Conservation (phyloP, 2,329 filamentous ascomycete species). For the Phaeomoniella chlamydospora region DNA sequence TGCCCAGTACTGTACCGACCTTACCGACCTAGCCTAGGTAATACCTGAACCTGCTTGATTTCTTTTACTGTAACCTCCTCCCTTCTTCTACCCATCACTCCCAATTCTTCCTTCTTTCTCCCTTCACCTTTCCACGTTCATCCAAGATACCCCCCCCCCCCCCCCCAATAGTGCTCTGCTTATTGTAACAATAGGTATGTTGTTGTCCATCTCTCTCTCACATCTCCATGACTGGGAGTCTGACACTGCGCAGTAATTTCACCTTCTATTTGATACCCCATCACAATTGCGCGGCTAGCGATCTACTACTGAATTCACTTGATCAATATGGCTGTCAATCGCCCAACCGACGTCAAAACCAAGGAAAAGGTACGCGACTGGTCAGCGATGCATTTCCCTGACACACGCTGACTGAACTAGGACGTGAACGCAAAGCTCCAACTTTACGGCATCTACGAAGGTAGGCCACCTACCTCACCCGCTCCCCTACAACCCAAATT, state of each 20-base stretch:
- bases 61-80: neutral
- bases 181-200: neutral
- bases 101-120: neutral
- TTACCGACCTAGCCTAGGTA: no score
- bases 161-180: neutral
- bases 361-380: slow-evolving; percentile 51
- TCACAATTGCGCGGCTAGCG: neutral
- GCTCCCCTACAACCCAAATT: no score
- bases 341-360: slow-evolving; percentile 54
- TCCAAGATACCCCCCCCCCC: neutral
- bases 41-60: no score
- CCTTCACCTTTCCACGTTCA: neutral
- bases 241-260: neutral
- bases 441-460: slow-evolving; percentile 73
- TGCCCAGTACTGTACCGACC: neutral
- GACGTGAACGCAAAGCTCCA: slow-evolving; percentile 91
- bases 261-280: slow-evolving; percentile 1
- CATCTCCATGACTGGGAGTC: no score
- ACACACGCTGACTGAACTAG: slow-evolving; percentile 12
- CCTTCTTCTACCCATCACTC: neutral
- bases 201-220: neutral
- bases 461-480: slow-evolving; percentile 26
- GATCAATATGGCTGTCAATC: slow-evolving; percentile 41
- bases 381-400: neutral
- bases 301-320: neutral